These are phyloP conservation scores for Cyclanthera cordifolia DNA, from an alignment of 306 rosid genomes.

Conservation along the genomic window DNA sequence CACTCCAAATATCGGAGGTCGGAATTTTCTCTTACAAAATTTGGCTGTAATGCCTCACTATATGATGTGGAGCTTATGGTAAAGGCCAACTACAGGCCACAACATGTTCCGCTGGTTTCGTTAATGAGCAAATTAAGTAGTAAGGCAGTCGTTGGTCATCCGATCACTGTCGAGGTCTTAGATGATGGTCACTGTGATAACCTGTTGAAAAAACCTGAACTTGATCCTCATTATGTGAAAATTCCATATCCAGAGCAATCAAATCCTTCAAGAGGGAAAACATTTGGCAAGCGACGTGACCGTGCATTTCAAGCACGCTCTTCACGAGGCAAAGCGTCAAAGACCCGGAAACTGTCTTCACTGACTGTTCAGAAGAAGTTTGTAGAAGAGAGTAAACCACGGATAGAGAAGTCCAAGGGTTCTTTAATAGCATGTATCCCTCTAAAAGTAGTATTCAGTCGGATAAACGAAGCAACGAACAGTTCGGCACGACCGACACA, in stretches of 20 bases:
- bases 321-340: conserved; percentile 36
- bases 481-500: conserved; percentile 49
- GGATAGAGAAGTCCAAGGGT: conserved; percentile 49
- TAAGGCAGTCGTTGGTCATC: conserved; percentile 89
- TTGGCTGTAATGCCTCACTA: conserved; percentile 34
- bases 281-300: conserved; percentile 25
- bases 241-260: conserved; percentile 18
- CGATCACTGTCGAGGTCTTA: conserved; percentile 57
- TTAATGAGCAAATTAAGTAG: conserved; percentile 78
- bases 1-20: conserved; percentile 57
- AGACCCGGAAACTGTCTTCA: conserved; percentile 74
- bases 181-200: conserved; percentile 45
- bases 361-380: conserved; percentile 55
- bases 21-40: conserved; percentile 40
- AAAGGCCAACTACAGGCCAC: conserved; percentile 65
- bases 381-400: conserved; percentile 40
- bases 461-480: conserved; percentile 73
- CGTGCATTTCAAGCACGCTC: conserved; percentile 10
- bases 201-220: conserved; percentile 26
- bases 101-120: conserved; percentile 84
- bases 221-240: conserved; percentile 13
- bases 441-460: conserved; percentile 67
- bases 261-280: conserved; percentile 24
- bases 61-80: conserved; percentile 61
- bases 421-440: conserved; percentile 81